Base-by-base conservation (phyloP, 1,284 basidiomycete species). In the Leccinum fallax region DNA sequence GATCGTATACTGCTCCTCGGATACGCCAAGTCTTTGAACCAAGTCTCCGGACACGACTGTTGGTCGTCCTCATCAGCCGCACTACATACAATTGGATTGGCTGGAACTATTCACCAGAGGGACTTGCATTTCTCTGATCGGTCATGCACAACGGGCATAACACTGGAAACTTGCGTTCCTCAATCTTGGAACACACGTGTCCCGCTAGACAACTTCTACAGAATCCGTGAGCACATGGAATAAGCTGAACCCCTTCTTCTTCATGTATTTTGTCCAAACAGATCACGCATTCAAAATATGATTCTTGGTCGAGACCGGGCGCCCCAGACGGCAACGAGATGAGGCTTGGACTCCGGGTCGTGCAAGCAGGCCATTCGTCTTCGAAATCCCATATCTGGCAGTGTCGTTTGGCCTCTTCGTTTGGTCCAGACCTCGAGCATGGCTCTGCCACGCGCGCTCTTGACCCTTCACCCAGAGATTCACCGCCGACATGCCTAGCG, bases 81-180 rank as follows among this genome's bases (percentile, higher is more conserved):
- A 26, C 38, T 4, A 11, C 26, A 16, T 10, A 9, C 6, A 43
- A 38, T 48, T 4, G 1, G n/a, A 40, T 55, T n/a, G 21, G 32
- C n/a, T 1, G 11, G 51, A 28, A 67, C 80, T 19, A 19, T 43
- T 67, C 59, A 83, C 83, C 74, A 54, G 78, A 78, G 36, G 79
- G 78, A 26, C 71, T 77, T 15, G 63, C 59, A n/a, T 71, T 68
- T 26, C 40, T 65, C 55, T 67, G 69, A 24, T 76, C 71, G 1
- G 76, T 71, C 21, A 77, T 69, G 66, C 88, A 89, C 4, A 76
- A 65, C 2, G 88, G 88, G 67, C 88, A 90, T 5, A 82, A 65
- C 38, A 89, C 81, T 0, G 88, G 87, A 63, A 82, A 88, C 15
- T 76, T 78, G 59, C 80, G 80, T 40, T 86, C 81, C 5, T 76